These are phyloP conservation scores for Phytophthora brassicae DNA, from an alignment of 352 stramenopile species.

Conservation along the genomic window DNA sequence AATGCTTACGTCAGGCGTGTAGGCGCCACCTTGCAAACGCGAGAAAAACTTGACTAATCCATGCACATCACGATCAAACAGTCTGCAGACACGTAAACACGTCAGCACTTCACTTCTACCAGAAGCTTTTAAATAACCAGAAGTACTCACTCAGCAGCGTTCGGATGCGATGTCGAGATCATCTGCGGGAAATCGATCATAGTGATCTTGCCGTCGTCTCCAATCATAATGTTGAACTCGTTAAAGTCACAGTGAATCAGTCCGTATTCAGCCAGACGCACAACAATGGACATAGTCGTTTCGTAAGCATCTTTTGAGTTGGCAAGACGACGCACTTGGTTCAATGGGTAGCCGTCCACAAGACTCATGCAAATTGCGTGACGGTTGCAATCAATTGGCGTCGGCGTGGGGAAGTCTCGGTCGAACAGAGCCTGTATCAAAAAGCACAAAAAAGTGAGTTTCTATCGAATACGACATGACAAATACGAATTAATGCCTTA, in stretches of 20 bases:
- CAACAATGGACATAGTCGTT: conserved; percentile 94
- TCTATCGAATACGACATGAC: too few species aligned
- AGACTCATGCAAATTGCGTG: conserved; percentile 98
- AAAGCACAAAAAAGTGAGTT: conserved; percentile 1
- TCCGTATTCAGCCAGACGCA: conserved; percentile 95
- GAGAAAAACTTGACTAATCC: conserved; percentile 97
- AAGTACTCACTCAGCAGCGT: conserved; percentile 93
- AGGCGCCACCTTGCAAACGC: conserved; percentile 75
- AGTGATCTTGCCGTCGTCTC: conserved; percentile 92
- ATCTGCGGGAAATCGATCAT: conserved; percentile 99
- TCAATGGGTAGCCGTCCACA: conserved; percentile 94
- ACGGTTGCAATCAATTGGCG: conserved; percentile 97
- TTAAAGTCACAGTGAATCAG: conserved; percentile 99
- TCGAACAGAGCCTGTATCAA: conserved; percentile 87
- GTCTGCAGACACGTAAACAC: conserved; percentile 32
- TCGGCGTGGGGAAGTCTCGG: conserved; percentile 97
- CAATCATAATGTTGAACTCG: conserved; percentile 99
- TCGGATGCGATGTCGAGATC: conserved; percentile 98
- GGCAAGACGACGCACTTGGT: conserved; percentile 92
- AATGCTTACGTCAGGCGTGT: conserved; percentile 87
- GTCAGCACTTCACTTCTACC: conserved; percentile 4
- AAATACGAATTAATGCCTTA: conserved; percentile 17
- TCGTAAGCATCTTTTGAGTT: conserved; percentile 96
- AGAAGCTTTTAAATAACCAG: neutral
- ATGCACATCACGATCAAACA: conserved; percentile 95